Percentiles rank a stretch among this genome's conserved stretches.
Evolutionary conservation across 2,329 filamentous ascomycete genomes (phyloP).

Genomic region (Macrophomina pseudophaseolina): DNA sequence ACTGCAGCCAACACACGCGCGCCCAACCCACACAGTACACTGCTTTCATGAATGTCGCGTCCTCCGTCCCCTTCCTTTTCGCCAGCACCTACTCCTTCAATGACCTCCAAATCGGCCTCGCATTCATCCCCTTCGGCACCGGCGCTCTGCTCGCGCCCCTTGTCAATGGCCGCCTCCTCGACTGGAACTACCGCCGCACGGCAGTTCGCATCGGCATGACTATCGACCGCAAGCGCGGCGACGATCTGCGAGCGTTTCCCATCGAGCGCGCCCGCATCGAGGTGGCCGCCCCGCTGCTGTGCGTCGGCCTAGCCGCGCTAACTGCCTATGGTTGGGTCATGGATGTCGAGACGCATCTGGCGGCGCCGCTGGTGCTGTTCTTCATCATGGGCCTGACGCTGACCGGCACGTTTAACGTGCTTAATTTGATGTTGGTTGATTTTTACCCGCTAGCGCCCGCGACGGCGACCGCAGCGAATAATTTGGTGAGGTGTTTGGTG

Average conservation of each 20-base stretch:
- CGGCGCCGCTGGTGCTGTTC: slow-evolving; percentile 52
- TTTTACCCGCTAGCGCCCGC: slow-evolving; percentile 42
- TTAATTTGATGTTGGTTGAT: slow-evolving; percentile 46
- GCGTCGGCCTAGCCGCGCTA: slow-evolving; percentile 39
- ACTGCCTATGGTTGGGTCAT: slow-evolving; percentile 48
- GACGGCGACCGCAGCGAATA: slow-evolving; percentile 44
- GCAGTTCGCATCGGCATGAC: slow-evolving; percentile 65
- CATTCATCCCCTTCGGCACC: slow-evolving; percentile 46
- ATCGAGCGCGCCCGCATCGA: slow-evolving; percentile 51
- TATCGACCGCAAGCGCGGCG: slow-evolving; percentile 62
- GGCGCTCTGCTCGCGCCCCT: slow-evolving; percentile 45
- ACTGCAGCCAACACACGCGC: background rate
- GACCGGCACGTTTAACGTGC: slow-evolving; percentile 62
- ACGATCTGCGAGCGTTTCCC: slow-evolving; percentile 55
- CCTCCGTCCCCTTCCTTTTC: slow-evolving; percentile 54
- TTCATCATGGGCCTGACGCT: slow-evolving; percentile 57
- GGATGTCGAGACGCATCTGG: slow-evolving; percentile 39
- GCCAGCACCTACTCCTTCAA: slow-evolving; percentile 52
- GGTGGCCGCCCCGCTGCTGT: slow-evolving; percentile 41
- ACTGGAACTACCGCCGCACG: slow-evolving; percentile 73
- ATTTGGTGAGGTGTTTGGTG: slow-evolving; percentile 40
- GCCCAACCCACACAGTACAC: slow-evolving; percentile 40
- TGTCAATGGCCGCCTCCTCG: slow-evolving; percentile 61
- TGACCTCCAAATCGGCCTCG: slow-evolving; percentile 53
- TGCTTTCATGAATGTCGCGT: slow-evolving; percentile 47